A percentile compares a stretch with the other conserved stretches of the same genome.
These are phyloP conservation scores for Aureobasidium sp. DNA, from an alignment of 2,329 filamentous ascomycete genomes.

Conservation along the genomic window DNA sequence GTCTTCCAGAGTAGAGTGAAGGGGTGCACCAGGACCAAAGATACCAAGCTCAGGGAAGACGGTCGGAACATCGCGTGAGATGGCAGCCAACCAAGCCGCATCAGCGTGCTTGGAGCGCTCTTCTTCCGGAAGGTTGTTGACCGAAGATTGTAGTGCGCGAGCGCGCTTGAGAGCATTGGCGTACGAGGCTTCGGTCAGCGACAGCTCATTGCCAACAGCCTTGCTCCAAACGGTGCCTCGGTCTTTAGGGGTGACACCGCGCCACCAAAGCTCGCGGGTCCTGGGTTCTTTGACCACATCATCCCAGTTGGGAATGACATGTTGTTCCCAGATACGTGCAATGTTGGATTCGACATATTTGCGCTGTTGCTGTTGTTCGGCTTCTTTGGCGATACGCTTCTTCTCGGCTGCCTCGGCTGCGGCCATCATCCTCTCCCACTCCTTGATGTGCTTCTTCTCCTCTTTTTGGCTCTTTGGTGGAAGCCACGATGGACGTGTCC, in stretches of 20 bases:
- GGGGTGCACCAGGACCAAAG: constrained; percentile 56
- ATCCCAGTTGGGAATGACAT: constrained; percentile 68
- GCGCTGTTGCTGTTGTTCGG: constrained; percentile 43
- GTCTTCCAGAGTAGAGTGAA: constrained; percentile 60
- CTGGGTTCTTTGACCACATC: constrained; percentile 58
- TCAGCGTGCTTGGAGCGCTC: constrained; percentile 42
- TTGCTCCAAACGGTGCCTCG: constrained; percentile 61
- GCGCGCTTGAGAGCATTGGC: constrained; percentile 61
- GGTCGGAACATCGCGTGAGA: constrained; percentile 54
- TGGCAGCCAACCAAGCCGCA: constrained; percentile 53
- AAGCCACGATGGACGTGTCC: constrained; percentile 71
- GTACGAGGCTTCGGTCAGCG: constrained; percentile 58
- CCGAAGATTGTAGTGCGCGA: constrained; percentile 50
- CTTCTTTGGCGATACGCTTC: constrained; percentile 39
- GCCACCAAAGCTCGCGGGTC: constrained; percentile 75
- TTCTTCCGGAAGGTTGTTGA: constrained; percentile 37
- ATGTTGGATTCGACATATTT: constrained; percentile 43
- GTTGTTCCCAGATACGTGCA: constrained; percentile 61
- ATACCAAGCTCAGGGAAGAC: constrained; percentile 67
- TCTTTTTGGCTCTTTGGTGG: constrained; percentile 84
- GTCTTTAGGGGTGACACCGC: constrained; percentile 61
- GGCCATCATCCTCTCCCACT: constrained; percentile 78
- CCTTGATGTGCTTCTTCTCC: constrained; percentile 77
- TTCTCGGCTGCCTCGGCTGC: constrained; percentile 49
- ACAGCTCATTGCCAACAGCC: constrained; percentile 66